Evolutionary conservation across 306 rosid genomes (phyloP).

Genomic region (Medicago ruthenica): DNA sequence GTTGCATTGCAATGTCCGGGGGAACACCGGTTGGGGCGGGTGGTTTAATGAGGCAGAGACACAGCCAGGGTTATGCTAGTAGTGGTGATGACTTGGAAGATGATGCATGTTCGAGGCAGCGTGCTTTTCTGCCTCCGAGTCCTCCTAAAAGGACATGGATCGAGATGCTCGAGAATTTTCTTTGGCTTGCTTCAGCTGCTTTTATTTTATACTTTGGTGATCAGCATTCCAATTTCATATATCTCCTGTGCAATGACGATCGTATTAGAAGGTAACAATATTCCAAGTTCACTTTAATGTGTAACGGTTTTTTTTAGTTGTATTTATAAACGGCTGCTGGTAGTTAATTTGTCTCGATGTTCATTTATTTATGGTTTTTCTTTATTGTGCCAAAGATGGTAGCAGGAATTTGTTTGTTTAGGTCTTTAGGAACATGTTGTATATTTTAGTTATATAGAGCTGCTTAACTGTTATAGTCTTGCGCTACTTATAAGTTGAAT

Average conservation of each 20-base stretch:
- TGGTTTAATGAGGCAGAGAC: constrained; percentile 92
- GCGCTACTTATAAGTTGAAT: constrained; percentile 34
- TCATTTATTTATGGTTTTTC: not conserved
- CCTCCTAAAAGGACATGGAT: constrained; percentile 66
- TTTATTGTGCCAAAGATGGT: constrained; percentile 28
- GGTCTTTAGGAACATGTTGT: constrained; percentile 38
- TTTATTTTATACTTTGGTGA: constrained; percentile 86
- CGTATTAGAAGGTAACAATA: constrained; percentile 78
- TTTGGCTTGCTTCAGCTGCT: constrained; percentile 92
- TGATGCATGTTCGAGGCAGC: constrained; percentile 85
- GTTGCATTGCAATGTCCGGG: constrained; percentile 77
- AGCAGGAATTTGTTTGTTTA: constrained; percentile 18
- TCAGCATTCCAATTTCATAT: constrained; percentile 77
- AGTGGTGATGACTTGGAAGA: constrained; percentile 98
- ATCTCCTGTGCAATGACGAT: constrained; percentile 78
- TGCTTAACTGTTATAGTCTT: constrained; percentile 18
- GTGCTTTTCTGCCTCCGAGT: constrained; percentile 49
- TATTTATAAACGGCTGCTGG: not conserved
- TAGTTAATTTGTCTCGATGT: not conserved
- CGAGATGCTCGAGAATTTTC: constrained; percentile 74
- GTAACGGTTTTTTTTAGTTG: constrained; percentile 22
- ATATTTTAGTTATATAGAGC: constrained; percentile 25
- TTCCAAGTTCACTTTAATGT: constrained; percentile 26
- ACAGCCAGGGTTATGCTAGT: constrained; percentile 91
- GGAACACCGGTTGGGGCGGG: constrained; percentile 88